Conservation (phyloP, 2,329 filamentous ascomycete genomes). For the Fusarium foetens region DNA sequence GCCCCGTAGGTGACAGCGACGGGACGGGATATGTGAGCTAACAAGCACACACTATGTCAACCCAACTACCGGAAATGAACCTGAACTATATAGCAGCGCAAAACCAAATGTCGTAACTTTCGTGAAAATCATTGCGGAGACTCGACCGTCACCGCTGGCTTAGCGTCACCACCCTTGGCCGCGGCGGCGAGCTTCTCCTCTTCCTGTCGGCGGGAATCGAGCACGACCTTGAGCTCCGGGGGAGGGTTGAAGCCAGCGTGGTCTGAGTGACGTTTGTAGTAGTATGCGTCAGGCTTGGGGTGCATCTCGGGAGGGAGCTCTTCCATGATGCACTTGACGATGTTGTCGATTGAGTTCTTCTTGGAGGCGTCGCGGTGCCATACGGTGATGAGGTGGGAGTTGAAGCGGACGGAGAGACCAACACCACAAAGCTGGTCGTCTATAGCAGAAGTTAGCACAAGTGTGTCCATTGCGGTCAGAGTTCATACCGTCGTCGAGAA, state of each 20-base stretch:
- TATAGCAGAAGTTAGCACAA: conserved; percentile 48
- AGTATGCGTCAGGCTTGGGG: conserved; percentile 77
- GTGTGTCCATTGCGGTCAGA: neutral
- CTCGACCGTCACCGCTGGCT: conserved; percentile 43
- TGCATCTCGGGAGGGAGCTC: conserved; percentile 77
- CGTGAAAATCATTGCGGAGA: conserved; percentile 43
- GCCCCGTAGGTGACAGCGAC: conserved; percentile 20
- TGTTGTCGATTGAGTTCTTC: conserved; percentile 78
- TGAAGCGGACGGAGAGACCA: conserved; percentile 87
- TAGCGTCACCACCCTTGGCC: conserved; percentile 37
- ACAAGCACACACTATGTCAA: conserved; percentile 21
- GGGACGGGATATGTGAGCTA: conserved; percentile 19
- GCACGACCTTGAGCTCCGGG: conserved; percentile 65
- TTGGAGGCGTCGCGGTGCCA: conserved; percentile 93
- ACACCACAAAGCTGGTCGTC: conserved; percentile 91
- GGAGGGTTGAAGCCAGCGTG: conserved; percentile 82
- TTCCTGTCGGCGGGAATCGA: conserved; percentile 66
- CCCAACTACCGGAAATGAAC: conserved; percentile 3
- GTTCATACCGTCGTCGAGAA: conserved; percentile 72
- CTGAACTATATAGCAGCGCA: conserved; percentile 7
- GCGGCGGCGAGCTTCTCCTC: conserved; percentile 48
- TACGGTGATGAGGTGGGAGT: conserved; percentile 86
- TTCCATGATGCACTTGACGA: conserved; percentile 78
- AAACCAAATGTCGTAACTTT: conserved; percentile 25
- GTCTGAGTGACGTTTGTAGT: conserved; percentile 91